Evolutionary conservation across 306 rosid genomes (phyloP), one percentile per base, ranked within the genome.

Genomic region (Cicer cuneatum): DNA sequence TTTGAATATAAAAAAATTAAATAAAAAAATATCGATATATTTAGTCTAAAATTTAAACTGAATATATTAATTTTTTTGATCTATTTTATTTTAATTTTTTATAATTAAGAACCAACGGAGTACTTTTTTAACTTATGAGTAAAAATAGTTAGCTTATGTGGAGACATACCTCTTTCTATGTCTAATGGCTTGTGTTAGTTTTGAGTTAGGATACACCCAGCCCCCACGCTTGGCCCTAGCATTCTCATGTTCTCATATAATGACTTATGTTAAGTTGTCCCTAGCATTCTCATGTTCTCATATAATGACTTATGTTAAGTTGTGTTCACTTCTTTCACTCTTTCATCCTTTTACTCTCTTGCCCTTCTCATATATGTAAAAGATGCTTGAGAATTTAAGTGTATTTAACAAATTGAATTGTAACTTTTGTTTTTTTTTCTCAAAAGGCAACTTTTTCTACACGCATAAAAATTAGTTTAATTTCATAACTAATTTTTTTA

Each of bases 231-330:
- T 15, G 33, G 47, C 21, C 69, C 76, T 72, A 71, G 15, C 66
- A 43, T 65, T 72, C 80, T 84, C 82, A 85, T 74, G 83, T 83
- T 85, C 89, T 78, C 69, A 70, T 43, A 80, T 71, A 84, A 87
- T 72, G 12, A 46, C 64, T 64, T 42, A 53, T 79, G 78, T 76
- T 66, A 69, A 76, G 73, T 76, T 77, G 78, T 46, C 21, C 69
- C 76, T 72, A 71, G 15, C 66, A 43, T 65, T 72, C 80, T 84
- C 82, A 85, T 74, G 83, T 83, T 85, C 89, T 78, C 69, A 70
- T 43, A 80, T 71, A 84, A 87, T 72, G 12, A 46, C 64, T 64
- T 42, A 53, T 79, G 78, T 76, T 66, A 69, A 76, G 73, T 76
- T 77, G 78, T 46, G 45, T 49, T 84, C 69, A 89, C 83, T 81